Conservation (phyloP, 768 basidiomycete species). For the Amanita muscaria region DNA sequence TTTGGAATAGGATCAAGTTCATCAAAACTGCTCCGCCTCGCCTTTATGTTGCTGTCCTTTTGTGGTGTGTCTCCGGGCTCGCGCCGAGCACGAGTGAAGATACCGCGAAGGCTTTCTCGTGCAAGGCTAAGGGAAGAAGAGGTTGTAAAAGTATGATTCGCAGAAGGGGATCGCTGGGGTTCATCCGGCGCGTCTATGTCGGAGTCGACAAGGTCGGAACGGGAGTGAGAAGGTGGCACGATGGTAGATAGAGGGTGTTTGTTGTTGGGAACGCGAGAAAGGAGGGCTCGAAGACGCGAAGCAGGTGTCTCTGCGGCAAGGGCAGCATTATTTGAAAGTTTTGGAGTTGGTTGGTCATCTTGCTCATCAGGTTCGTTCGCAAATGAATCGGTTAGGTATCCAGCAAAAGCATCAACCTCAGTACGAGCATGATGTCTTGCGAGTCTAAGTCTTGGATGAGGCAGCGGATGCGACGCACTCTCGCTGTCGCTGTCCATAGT, state of each 20-base stretch:
- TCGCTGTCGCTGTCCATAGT: not conserved
- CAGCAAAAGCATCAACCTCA: not conserved
- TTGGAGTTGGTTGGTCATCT: conserved; percentile 32
- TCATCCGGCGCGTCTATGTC: conserved; percentile 9
- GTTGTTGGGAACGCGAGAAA: conserved; percentile 39
- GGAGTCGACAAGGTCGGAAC: conserved; percentile 43
- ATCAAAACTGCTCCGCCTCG: conserved; percentile 47
- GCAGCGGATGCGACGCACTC: conserved; percentile 8
- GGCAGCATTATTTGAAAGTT: conserved; percentile 19
- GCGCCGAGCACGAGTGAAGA: conserved; percentile 59
- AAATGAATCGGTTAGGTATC: not conserved
- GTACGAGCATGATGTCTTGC: conserved; percentile 15
- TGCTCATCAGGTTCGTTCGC: conserved; percentile 26
- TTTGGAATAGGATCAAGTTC: conserved; percentile 50
- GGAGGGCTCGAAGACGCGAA: conserved; percentile 52
- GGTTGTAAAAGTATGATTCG: not conserved
- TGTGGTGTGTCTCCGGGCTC: conserved; percentile 59
- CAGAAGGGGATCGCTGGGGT: not conserved
- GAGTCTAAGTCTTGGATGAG: conserved; percentile 24
- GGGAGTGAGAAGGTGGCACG: conserved; percentile 25
- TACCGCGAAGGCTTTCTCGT: conserved; percentile 49
- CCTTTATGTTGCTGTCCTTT: conserved; percentile 27
- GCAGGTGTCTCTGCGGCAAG: conserved; percentile 40
- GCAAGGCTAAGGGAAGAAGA: conserved; percentile 28
- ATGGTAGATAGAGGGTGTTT: conserved; percentile 19